Evolutionary conservation across 495 filamentous ascomycete species (phyloP), one percentile per base, ranked within the genome.

Genomic region (Neurospora cerealis): DNA sequence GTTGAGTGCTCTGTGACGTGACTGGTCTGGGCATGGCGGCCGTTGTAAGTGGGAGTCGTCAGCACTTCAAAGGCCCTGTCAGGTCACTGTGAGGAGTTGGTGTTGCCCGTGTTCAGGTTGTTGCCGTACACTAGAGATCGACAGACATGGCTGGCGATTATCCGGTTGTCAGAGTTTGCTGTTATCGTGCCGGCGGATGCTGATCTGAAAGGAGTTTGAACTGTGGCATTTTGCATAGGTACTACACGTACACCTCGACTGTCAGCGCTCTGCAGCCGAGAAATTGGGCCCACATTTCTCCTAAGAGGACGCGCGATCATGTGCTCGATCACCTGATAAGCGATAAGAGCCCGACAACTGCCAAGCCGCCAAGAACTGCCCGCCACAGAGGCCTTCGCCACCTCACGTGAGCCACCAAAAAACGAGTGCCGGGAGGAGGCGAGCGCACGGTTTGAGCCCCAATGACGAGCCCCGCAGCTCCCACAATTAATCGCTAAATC

Each of bases 381-480:
- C 13, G 28, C 71, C 62, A 69, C 71, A 32, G 3, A 17, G 7
- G n/a, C 13, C 21, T 69, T 73, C 40, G 41, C 72, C 69, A 39
- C 69, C 34, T 73, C 48, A 72, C 54, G 48, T 69, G 70, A 32
- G 9, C 36, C 34, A 40, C 39, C 13, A 41, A 69, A 72, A 66
- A 34, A 11, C 24, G 71, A 0, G 71, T 38, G 54, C 36, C 44
- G 34, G 32, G 34, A 32, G 70, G 42, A 66, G 54, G 28, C 54
- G 54, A 66, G 44, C 42, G 71, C 44, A 72, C 28, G 71, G 46
- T 75, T 74, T 73, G 76, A 75, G 77, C 77, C 78, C 78, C 78
- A 76, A 72, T 73, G 70, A 46, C 71, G 69, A 78, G 74, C 78
- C 78, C 78, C 78, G 77, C 78, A 77, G 73, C 74, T 74, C 73